These are phyloP conservation scores for Tylopilus plumbeoviolaceoides DNA, from an alignment of 768 basidiomycete species.

Conservation along the genomic window DNA sequence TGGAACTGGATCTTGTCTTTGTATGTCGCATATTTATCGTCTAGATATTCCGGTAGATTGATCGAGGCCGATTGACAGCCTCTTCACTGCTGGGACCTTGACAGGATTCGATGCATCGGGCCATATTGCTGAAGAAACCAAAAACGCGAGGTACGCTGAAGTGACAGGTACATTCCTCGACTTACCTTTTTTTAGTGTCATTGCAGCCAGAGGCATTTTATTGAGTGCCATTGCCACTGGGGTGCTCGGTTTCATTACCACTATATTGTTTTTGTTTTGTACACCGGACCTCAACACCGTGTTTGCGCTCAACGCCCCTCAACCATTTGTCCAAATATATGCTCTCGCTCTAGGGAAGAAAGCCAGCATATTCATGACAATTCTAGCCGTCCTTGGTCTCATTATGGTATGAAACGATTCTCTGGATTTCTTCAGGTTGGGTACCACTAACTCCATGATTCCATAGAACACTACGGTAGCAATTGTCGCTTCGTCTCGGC, in stretches of 20 bases:
- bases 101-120: conserved; percentile 91
- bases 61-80: conserved; percentile 52
- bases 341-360: conserved; percentile 77
- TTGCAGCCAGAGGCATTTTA: conserved; percentile 81
- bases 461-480: conserved; percentile 79
- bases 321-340: conserved; percentile 90
- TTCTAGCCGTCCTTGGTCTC: conserved; percentile 78
- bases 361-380: conserved; percentile 82
- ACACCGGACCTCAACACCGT: conserved; percentile 73
- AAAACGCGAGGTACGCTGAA: conserved; percentile 57
- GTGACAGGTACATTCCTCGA: not conserved
- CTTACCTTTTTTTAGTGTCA: conserved; percentile 42
- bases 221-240: conserved; percentile 75
- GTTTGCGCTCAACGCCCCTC: conserved; percentile 76
- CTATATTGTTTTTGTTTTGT: conserved; percentile 82
- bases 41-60: not conserved
- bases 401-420: conserved; percentile 55
- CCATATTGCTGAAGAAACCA: conserved; percentile 86
- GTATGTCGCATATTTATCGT: conserved; percentile 37
- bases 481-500: conserved; percentile 82
- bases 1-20: conserved; percentile 94
- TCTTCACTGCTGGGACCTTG: conserved; percentile 84
- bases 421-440: not conserved
- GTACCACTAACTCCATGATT: not conserved
- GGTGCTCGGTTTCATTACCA: conserved; percentile 70